Percentiles rank a stretch among this genome's conserved stretches.
Conservation (phyloP, 306 rosid genomes). For the Quercus alba region DNA sequence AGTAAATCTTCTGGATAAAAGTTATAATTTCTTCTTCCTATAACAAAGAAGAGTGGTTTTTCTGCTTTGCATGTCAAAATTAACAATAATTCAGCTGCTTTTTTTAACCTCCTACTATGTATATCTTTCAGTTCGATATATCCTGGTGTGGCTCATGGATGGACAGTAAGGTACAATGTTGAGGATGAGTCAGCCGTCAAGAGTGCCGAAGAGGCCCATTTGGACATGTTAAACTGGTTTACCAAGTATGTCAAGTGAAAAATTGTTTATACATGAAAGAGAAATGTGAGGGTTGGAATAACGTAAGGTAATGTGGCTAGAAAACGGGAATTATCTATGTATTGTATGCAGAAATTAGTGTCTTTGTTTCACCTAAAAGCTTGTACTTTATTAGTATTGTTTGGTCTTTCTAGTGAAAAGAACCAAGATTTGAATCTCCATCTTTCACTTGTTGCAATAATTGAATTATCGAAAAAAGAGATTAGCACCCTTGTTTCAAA, state of each 20-base stretch:
- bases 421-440: too few species aligned
- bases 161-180: conserved; percentile 31
- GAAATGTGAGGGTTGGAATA: neutral
- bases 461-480: too few species aligned
- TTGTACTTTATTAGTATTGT: too few species aligned
- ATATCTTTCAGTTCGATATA: conserved; percentile 42
- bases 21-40: neutral
- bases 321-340: neutral
- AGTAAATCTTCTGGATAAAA: neutral
- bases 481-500: neutral
- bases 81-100: neutral
- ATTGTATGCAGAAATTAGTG: neutral
- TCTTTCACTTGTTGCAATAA: too few species aligned
- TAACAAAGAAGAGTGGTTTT: neutral
- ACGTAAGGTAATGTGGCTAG: neutral
- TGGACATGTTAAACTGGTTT: conserved; percentile 33
- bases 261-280: too few species aligned
- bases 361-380: neutral
- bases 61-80: neutral
- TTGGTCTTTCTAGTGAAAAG: too few species aligned
- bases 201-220: conserved; percentile 33
- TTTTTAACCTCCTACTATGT: neutral
- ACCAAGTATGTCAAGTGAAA: conserved; percentile 4
- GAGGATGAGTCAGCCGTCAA: conserved; percentile 27
- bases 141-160: conserved; percentile 45